These are phyloP conservation scores for Aspergillus sparsus DNA, from an alignment of 495 filamentous ascomycete genomes.

Conservation along the genomic window DNA sequence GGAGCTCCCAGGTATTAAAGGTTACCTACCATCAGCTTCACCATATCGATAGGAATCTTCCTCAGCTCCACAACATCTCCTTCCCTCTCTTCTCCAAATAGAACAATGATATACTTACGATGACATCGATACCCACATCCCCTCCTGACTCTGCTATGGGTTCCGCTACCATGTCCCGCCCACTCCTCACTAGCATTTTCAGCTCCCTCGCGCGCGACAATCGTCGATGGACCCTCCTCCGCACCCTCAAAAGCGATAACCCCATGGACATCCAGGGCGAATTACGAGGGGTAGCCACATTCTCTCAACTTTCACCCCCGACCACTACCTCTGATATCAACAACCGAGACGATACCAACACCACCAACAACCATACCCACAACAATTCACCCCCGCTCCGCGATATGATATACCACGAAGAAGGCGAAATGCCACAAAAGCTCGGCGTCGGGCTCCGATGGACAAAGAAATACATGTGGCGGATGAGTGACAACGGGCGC, in stretches of 20 bases:
- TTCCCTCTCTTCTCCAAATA: neutral
- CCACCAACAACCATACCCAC: neutral
- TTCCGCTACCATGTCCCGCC: constrained; percentile 3
- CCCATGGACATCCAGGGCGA: constrained; percentile 44
- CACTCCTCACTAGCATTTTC: constrained; percentile 27
- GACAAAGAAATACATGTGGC: constrained; percentile 53
- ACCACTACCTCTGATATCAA: constrained; percentile 2
- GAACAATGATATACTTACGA: neutral
- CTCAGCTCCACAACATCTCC: no score
- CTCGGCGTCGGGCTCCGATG: constrained; percentile 36
- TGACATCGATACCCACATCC: neutral
- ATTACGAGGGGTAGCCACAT: constrained; percentile 43
- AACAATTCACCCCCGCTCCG: constrained; percentile 2
- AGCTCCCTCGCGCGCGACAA: constrained; percentile 33
- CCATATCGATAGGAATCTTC: no score
- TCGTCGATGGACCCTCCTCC: constrained; percentile 40
- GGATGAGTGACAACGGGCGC: constrained; percentile 28
- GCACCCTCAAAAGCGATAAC: constrained; percentile 47
- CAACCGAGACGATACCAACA: neutral
- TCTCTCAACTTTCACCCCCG: constrained; percentile 31
- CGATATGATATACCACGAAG: constrained; percentile 49
- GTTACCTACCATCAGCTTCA: no score
- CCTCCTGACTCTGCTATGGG: neutral
- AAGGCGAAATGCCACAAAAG: constrained; percentile 41
- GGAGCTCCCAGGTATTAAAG: no score